Percentiles rank a stretch among this genome's conserved stretches.
Conservation (phyloP, 306 rosid genomes). For the Rosa persica region DNA sequence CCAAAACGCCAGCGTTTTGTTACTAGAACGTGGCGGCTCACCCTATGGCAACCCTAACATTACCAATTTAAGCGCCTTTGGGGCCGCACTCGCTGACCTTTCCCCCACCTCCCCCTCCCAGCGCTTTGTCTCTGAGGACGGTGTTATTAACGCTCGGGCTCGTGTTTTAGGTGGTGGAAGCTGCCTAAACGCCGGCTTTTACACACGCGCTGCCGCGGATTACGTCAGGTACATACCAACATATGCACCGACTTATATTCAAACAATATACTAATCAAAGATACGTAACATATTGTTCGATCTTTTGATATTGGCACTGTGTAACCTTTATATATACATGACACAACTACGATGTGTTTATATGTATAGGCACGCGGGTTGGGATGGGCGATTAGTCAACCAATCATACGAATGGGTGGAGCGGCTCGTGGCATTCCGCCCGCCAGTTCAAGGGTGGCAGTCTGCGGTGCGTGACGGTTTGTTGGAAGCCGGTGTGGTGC, state of each 20-base stretch:
- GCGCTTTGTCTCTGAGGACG: constrained; percentile 76
- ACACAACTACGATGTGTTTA: neutral
- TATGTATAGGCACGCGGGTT: constrained; percentile 46
- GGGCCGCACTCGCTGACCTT: constrained; percentile 54
- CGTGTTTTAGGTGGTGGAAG: constrained; percentile 79
- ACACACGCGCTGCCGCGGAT: constrained; percentile 55
- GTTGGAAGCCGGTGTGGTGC: constrained; percentile 46
- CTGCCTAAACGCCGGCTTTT: constrained; percentile 78
- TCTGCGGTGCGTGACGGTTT: constrained; percentile 63
- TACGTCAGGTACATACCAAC: constrained; percentile 38
- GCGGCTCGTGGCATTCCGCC: constrained; percentile 59
- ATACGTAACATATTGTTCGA: too few relatives aligned
- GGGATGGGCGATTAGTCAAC: constrained; percentile 61
- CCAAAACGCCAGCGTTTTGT: constrained; percentile 60
- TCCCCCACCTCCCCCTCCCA: constrained; percentile 74
- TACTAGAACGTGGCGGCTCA: constrained; percentile 75
- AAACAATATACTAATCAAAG: too few relatives aligned
- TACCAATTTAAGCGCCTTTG: constrained; percentile 53
- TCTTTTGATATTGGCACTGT: too few relatives aligned
- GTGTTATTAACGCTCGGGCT: constrained; percentile 71
- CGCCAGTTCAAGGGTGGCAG: constrained; percentile 55
- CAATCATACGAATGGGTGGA: constrained; percentile 82
- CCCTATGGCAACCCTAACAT: constrained; percentile 78
- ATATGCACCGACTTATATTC: neutral
- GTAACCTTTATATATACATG: too few relatives aligned